A percentile compares a stretch with the other conserved stretches of the same genome.
Evolutionary conservation across 1,284 basidiomycete species (phyloP).

Genomic region (Ceratobasidium sp.): DNA sequence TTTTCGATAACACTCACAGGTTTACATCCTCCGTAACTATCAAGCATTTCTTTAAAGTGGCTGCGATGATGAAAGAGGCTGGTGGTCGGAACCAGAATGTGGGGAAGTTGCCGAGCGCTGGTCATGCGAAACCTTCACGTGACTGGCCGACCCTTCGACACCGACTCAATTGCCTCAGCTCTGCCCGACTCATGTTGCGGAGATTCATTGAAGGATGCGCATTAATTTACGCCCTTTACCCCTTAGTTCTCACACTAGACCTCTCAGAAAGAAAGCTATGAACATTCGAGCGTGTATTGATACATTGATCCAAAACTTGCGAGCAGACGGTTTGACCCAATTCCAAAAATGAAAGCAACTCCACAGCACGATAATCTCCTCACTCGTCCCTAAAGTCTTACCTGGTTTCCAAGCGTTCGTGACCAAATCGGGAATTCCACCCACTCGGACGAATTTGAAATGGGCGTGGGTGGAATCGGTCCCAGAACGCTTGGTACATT

Average conservation of each 20-base stretch:
- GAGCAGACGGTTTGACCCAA: background rate
- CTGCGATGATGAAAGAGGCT: background rate
- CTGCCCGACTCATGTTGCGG: background rate
- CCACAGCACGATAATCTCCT: background rate
- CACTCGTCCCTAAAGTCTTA: conserved; percentile 1
- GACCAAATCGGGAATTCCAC: too few relatives aligned
- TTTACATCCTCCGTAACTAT: conserved; percentile 38
- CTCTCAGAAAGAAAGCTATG: background rate
- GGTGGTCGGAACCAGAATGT: conserved; percentile 9
- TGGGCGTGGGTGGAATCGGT: too few relatives aligned
- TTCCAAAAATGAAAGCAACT: background rate
- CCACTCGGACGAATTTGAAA: too few relatives aligned
- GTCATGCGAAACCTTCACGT: background rate
- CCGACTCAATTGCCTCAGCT: conserved; percentile 1
- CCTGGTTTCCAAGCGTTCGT: too few relatives aligned
- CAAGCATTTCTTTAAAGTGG: conserved; percentile 17
- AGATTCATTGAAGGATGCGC: background rate
- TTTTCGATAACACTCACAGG: conserved; percentile 29
- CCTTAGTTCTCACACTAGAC: background rate
- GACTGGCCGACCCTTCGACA: background rate
- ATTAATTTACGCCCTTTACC: too few relatives aligned
- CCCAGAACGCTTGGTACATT: conserved; percentile 14
- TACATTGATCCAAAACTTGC: conserved; percentile 2
- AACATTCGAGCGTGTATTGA: conserved; percentile 13
- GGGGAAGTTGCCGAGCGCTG: conserved; percentile 2